A percentile compares a stretch with the other conserved stretches of the same genome.
These are phyloP conservation scores for Populus pruinosa DNA, from an alignment of 345 rosid genomes.

Conservation along the genomic window DNA sequence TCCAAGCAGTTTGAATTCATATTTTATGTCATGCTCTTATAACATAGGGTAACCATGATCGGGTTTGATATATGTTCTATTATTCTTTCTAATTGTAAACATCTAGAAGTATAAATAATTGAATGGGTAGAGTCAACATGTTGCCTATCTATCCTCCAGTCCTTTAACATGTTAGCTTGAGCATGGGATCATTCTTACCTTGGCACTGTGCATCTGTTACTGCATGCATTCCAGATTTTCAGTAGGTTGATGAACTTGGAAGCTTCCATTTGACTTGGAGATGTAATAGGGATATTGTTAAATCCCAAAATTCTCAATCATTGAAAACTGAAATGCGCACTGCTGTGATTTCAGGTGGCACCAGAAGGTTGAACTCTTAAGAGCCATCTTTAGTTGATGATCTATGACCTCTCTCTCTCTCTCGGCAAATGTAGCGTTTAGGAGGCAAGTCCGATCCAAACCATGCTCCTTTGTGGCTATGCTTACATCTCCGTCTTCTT, in stretches of 20 bases:
- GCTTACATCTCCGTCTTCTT: no score
- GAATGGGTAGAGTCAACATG: conserved; percentile 8
- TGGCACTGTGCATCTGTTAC: not conserved
- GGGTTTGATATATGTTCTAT: conserved; percentile 13
- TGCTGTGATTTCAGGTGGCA: no score
- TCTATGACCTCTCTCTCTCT: no score
- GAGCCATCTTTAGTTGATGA: no score
- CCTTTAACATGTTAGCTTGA: not conserved
- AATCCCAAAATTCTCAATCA: no score
- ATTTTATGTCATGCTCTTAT: conserved; percentile 6
- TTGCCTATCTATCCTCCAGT: not conserved
- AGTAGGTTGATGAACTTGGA: not conserved
- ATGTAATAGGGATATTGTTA: no score
- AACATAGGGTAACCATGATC: conserved; percentile 21
- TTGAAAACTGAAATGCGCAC: no score
- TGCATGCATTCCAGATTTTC: not conserved
- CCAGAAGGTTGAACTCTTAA: no score
- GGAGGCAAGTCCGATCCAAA: no score
- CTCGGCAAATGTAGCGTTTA: no score
- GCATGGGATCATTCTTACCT: not conserved
- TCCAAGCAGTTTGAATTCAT: conserved; percentile 57
- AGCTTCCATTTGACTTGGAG: no score
- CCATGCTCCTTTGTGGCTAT: no score
- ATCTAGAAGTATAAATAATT: conserved; percentile 27
- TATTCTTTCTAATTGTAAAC: conserved; percentile 39